These are phyloP conservation scores for Leccinum griseonigrum DNA, from an alignment of 1,284 basidiomycete genomes.

Conservation along the genomic window DNA sequence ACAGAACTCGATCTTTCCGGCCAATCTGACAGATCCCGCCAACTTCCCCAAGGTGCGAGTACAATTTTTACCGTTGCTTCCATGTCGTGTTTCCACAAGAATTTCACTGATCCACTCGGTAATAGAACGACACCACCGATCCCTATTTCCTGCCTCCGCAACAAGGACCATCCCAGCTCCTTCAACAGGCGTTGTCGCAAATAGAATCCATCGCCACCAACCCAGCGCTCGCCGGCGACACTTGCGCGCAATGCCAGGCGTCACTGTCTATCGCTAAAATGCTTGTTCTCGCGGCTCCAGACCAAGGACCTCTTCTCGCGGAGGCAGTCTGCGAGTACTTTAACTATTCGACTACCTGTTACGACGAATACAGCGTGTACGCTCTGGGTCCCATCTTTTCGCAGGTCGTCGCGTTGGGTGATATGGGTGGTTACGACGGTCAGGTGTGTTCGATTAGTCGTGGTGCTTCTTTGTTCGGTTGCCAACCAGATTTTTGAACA, in stretches of 20 bases:
- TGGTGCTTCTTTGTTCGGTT: neutral
- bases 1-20: constrained; percentile 53
- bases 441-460: constrained; percentile 40
- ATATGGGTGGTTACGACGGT: constrained; percentile 66
- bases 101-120: neutral
- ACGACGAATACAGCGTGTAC: constrained; percentile 42
- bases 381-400: constrained; percentile 58
- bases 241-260: constrained; percentile 63
- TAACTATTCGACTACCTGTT: constrained; percentile 50
- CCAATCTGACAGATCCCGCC: constrained; percentile 57
- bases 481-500: constrained; percentile 11
- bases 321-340: constrained; percentile 60
- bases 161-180: constrained; percentile 43
- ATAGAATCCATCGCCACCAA: constrained; percentile 50
- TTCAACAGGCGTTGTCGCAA: constrained; percentile 49
- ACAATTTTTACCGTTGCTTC: neutral
- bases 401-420: constrained; percentile 62
- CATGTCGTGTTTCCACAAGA: constrained; percentile 1
- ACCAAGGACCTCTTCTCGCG: constrained; percentile 56
- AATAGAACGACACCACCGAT: constrained; percentile 53
- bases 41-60: constrained; percentile 45
- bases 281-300: constrained; percentile 58
- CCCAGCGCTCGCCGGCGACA: constrained; percentile 44
- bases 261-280: constrained; percentile 61
- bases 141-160: constrained; percentile 60